Evolutionary conservation across 2,329 filamentous ascomycete species (phyloP).

Genomic region (Aspergillus fumigatiaffinis): DNA sequence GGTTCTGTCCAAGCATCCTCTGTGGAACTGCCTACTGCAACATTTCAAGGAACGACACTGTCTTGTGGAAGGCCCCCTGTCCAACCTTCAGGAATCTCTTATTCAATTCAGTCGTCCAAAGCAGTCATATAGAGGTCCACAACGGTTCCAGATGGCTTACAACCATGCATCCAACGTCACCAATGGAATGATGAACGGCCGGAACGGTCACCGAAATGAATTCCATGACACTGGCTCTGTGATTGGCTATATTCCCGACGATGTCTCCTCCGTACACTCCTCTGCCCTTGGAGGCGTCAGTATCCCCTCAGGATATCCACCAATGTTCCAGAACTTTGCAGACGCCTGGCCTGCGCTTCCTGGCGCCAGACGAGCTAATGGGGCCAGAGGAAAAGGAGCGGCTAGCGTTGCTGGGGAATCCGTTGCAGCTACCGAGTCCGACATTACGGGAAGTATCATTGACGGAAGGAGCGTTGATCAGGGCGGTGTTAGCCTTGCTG

Average conservation of each 20-base stretch:
- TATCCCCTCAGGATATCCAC: slow-evolving; percentile 78
- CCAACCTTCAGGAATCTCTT: slow-evolving; percentile 91
- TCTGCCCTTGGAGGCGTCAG: slow-evolving; percentile 82
- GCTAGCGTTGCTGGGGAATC: slow-evolving; percentile 87
- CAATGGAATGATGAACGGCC: slow-evolving; percentile 49
- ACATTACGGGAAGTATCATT: slow-evolving; percentile 73
- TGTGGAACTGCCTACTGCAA: slow-evolving; percentile 92
- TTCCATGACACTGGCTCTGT: slow-evolving; percentile 79
- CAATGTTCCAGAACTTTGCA: slow-evolving; percentile 92
- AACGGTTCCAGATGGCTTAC: slow-evolving; percentile 79
- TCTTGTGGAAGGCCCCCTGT: slow-evolving; percentile 89
- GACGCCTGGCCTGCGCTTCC: slow-evolving; percentile 86
- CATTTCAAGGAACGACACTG: slow-evolving; percentile 98
- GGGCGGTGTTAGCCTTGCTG: slow-evolving; percentile 83
- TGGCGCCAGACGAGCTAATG: slow-evolving; percentile 60
- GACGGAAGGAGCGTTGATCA: slow-evolving; percentile 68
- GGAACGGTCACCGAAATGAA: slow-evolving; percentile 48
- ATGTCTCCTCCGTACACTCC: slow-evolving; percentile 92
- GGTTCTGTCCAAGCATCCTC: slow-evolving; percentile 92
- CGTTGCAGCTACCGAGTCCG: slow-evolving; percentile 85
- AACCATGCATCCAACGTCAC: slow-evolving; percentile 61
- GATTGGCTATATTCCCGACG: slow-evolving; percentile 92
- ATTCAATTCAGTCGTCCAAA: slow-evolving; percentile 94
- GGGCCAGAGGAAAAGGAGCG: slow-evolving; percentile 63
- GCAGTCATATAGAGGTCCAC: slow-evolving; percentile 83